Evolutionary conservation across 2,329 filamentous ascomycete species (phyloP).

Genomic region (Aspergillus persii): DNA sequence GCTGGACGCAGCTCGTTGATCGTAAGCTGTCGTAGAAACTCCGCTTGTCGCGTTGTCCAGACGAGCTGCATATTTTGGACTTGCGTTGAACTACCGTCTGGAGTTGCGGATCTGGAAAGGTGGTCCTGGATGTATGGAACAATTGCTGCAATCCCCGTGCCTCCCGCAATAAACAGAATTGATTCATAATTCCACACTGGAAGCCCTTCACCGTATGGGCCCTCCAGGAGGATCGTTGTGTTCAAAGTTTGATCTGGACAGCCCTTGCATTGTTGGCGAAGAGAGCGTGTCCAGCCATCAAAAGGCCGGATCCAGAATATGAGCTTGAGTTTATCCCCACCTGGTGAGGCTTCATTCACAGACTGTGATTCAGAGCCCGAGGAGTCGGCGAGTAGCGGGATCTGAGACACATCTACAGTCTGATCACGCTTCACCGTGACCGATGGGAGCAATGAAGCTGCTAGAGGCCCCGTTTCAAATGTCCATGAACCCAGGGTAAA

Average conservation of each 20-base stretch:
- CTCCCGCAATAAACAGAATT: constrained; percentile 48
- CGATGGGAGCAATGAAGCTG: neutral
- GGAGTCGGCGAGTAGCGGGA: constrained; percentile 26
- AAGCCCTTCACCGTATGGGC: constrained; percentile 48
- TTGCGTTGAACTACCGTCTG: constrained; percentile 12
- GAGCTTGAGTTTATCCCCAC: constrained; percentile 27
- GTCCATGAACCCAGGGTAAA: constrained; percentile 45
- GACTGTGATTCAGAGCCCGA: neutral
- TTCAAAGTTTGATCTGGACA: constrained; percentile 24
- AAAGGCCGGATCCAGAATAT: constrained; percentile 53
- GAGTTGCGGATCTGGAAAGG: constrained; percentile 16
- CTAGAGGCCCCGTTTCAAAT: constrained; percentile 10
- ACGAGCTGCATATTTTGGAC: constrained; percentile 32
- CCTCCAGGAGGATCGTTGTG: constrained; percentile 48
- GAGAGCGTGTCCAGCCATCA: constrained; percentile 50
- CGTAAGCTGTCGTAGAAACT: constrained; percentile 30
- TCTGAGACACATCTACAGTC: constrained; percentile 17
- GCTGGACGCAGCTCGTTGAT: constrained; percentile 25
- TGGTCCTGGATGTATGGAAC: constrained; percentile 45
- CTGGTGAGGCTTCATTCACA: neutral
- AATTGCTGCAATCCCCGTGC: constrained; percentile 41
- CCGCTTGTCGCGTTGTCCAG: constrained; percentile 33
- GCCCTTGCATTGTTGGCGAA: constrained; percentile 37
- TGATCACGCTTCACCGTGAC: constrained; percentile 5
- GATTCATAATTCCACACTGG: constrained; percentile 51